Conservation (phyloP, 169 alveolate genomes). For the Plasmodium falciparum region DNA sequence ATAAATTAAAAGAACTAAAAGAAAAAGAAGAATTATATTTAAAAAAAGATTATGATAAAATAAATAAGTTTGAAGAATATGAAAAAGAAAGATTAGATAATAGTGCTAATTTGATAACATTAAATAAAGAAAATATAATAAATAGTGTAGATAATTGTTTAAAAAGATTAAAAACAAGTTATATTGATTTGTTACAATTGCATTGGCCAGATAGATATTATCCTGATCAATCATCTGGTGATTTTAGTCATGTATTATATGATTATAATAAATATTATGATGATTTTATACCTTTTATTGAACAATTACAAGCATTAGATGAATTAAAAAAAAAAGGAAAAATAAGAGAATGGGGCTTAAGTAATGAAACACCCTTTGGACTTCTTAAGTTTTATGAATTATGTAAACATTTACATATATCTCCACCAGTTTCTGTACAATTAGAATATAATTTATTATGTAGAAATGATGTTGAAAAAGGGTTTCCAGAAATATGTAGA, state of each 20-base stretch:
- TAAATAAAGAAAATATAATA: constrained; percentile 79
- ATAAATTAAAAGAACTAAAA: constrained; percentile 39
- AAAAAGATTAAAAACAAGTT: constrained; percentile 81
- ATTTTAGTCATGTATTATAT: constrained; percentile 82
- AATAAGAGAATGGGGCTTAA: constrained; percentile 90
- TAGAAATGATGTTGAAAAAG: constrained; percentile 90
- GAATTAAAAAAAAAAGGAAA: constrained; percentile 83
- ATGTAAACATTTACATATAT: constrained; percentile 77
- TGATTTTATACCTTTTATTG: constrained; percentile 81
- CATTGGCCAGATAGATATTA: constrained; percentile 91
- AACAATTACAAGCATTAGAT: constrained; percentile 86
- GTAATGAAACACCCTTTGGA: constrained; percentile 91
- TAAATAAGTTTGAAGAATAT: constrained; percentile 25
- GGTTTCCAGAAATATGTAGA: constrained; percentile 87
- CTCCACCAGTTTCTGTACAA: constrained; percentile 86
- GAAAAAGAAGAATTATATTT: constrained; percentile 58
- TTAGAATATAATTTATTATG: constrained; percentile 85
- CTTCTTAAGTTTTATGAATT: constrained; percentile 81
- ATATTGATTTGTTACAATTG: constrained; percentile 88
- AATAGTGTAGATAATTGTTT: constrained; percentile 85
- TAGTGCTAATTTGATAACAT: constrained; percentile 62
- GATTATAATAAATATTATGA: constrained; percentile 76
- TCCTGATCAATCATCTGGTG: constrained; percentile 86
- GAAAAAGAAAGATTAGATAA: constrained; percentile 8
- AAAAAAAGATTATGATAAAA: constrained; percentile 24